These are phyloP conservation scores for Tolypocladium cylindrosporum DNA, from an alignment of 2,329 filamentous ascomycete genomes.

Conservation along the genomic window DNA sequence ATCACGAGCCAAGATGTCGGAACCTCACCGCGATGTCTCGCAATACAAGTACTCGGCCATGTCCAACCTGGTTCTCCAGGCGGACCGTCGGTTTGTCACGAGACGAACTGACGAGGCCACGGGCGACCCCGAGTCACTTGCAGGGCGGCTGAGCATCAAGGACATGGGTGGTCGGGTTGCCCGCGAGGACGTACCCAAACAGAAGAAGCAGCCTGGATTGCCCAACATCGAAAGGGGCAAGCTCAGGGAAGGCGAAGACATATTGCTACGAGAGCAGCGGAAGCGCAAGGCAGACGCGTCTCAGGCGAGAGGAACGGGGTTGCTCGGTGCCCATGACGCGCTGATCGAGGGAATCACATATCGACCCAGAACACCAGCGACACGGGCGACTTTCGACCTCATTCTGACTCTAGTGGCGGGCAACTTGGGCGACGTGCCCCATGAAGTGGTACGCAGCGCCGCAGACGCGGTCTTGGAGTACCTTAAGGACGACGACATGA, in stretches of 20 bases:
- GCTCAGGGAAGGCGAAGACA: constrained; percentile 71
- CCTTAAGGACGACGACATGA: constrained; percentile 89
- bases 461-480: constrained; percentile 86
- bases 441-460: constrained; percentile 85
- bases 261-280: constrained; percentile 72
- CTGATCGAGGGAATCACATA: constrained; percentile 88
- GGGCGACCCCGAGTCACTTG: constrained; percentile 93
- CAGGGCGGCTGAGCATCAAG: constrained; percentile 82
- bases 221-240: constrained; percentile 65
- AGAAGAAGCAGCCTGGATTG: constrained; percentile 63
- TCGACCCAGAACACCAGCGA: constrained; percentile 81
- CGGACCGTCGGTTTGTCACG: constrained; percentile 90
- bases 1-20: constrained; percentile 52
- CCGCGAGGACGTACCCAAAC: constrained; percentile 69
- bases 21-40: constrained; percentile 71
- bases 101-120: constrained; percentile 90
- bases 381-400: constrained; percentile 85
- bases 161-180: constrained; percentile 87
- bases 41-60: constrained; percentile 99
- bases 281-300: constrained; percentile 69
- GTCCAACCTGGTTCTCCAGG: constrained; percentile 99
- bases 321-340: constrained; percentile 75
- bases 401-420: constrained; percentile 85
- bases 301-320: constrained; percentile 62
- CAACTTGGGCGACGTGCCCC: constrained; percentile 83